Conservation (phyloP, 192 early-diverging fungal genomes). For the Backusella morwellensis region DNA sequence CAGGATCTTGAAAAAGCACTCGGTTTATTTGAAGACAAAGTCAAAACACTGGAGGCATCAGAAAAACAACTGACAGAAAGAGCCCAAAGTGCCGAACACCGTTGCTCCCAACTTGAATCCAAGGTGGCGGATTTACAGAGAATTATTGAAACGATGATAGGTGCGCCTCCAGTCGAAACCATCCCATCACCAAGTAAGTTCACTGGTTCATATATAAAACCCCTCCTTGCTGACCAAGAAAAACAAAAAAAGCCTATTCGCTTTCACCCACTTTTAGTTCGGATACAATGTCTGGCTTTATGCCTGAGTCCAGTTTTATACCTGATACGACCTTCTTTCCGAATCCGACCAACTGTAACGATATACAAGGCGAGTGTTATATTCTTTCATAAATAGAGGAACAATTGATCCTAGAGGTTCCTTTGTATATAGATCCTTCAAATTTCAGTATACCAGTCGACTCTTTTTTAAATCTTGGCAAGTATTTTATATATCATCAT, state of each 20-base stretch:
- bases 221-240: too few relatives aligned
- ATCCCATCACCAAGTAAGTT: background rate
- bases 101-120: background rate
- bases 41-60: background rate
- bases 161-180: background rate
- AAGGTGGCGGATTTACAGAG: slow-evolving; percentile 3
- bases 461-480: background rate
- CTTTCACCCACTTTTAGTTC: background rate
- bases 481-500: background rate
- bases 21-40: background rate
- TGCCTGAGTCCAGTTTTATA: background rate
- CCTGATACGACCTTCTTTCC: background rate
- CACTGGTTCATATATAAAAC: too few relatives aligned
- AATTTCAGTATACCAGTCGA: background rate
- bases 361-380: slow-evolving; percentile 9
- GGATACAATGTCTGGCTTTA: background rate
- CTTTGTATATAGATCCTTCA: slow-evolving; percentile 5
- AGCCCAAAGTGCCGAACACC: background rate
- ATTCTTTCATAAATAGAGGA: background rate
- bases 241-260: background rate
- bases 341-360: background rate
- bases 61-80: background rate
- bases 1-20: background rate
- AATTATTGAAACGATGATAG: background rate
- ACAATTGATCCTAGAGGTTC: slow-evolving; percentile 11